A percentile compares a stretch with the other conserved stretches of the same genome.
Evolutionary conservation across 2,329 filamentous ascomycete genomes (phyloP).

Genomic region (Fusarium verrucosum): DNA sequence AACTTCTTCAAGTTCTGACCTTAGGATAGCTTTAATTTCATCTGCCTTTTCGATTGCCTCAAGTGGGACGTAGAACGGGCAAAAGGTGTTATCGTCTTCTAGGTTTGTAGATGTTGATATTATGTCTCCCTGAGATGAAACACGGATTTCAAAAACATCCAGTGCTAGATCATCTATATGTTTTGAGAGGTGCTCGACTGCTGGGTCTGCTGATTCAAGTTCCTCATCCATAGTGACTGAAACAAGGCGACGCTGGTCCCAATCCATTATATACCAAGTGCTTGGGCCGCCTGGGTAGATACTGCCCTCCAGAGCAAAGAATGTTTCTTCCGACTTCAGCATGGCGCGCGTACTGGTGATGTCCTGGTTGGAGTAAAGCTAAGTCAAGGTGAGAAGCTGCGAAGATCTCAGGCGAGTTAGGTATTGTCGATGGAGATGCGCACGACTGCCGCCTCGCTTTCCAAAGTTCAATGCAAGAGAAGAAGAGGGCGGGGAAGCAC

Average conservation of each 20-base stretch:
- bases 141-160: slow-evolving; percentile 34
- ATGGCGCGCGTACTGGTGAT: neutral
- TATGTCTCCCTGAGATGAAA: slow-evolving; percentile 39
- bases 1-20: slow-evolving; percentile 45
- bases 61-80: slow-evolving; percentile 41
- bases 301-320: neutral
- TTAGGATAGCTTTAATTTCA: slow-evolving; percentile 22
- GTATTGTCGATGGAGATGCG: too few relatives aligned
- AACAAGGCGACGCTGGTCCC: slow-evolving; percentile 44
- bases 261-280: slow-evolving; percentile 38
- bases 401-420: too few relatives aligned
- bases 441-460: too few relatives aligned
- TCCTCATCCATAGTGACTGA: slow-evolving; percentile 46
- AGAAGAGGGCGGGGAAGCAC: too few relatives aligned
- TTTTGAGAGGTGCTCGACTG: slow-evolving; percentile 40
- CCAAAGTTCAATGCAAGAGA: too few relatives aligned
- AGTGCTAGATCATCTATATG: slow-evolving; percentile 31
- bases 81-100: slow-evolving; percentile 44
- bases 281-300: slow-evolving; percentile 35
- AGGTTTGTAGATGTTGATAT: slow-evolving; percentile 33
- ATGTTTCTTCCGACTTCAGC: neutral
- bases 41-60: slow-evolving; percentile 30
- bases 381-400: too few relatives aligned
- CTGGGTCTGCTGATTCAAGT: slow-evolving; percentile 24
- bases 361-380: too few relatives aligned